Evolutionary conservation across 2,329 filamentous ascomycete species (phyloP).

Genomic region (Fusarium brachygibbosum): DNA sequence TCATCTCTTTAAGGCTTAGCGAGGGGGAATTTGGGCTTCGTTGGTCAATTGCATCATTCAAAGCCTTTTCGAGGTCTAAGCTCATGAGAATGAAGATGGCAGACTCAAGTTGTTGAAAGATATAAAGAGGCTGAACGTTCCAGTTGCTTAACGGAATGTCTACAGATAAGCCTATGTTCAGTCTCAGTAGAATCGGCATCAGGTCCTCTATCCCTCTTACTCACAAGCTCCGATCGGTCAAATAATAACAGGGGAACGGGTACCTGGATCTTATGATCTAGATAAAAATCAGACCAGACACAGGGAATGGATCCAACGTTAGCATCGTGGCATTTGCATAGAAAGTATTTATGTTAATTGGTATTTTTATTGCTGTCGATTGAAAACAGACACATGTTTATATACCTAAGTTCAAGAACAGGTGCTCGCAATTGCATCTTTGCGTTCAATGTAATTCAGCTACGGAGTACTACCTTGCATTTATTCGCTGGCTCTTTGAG

Average conservation of each 20-base stretch:
- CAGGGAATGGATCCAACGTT: not conserved
- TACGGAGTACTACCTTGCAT: too few relatives aligned
- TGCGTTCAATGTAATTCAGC: not conserved
- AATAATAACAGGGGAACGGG: not conserved
- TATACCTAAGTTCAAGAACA: not conserved
- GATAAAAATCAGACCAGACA: not conserved
- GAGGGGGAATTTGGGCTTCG: slow-evolving; percentile 18
- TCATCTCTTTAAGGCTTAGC: slow-evolving; percentile 19
- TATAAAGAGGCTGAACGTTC: not conserved
- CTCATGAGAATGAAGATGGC: not conserved
- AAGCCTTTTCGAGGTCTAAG: not conserved
- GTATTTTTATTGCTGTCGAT: too few relatives aligned
- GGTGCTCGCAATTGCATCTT: not conserved
- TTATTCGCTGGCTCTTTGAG: too few relatives aligned
- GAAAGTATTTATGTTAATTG: not conserved
- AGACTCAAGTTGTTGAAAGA: not conserved
- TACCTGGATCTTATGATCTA: not conserved
- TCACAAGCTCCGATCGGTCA: not conserved
- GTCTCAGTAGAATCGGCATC: not conserved
- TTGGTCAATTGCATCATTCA: slow-evolving; percentile 29
- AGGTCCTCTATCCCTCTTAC: not conserved
- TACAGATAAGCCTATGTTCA: not conserved
- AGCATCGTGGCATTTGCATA: not conserved
- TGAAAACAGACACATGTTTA: not conserved
- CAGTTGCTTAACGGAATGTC: too few relatives aligned